Base-by-base conservation (phyloP, 352 stramenopile species). In the Globisporangium barbulae region DNA sequence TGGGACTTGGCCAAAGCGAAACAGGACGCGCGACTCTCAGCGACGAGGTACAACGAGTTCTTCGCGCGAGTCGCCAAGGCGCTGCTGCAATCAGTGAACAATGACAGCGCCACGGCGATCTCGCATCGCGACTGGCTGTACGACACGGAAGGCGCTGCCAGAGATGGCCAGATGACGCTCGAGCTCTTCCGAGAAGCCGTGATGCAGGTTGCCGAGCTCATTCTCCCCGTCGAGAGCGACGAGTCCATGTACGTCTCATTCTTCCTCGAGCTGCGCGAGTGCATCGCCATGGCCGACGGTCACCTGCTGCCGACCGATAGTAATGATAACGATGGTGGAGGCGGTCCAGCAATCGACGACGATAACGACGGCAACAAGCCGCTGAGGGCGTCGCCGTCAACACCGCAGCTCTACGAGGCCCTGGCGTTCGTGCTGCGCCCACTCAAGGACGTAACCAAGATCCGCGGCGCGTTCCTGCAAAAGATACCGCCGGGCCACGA, bases 61-160 rank as follows among this genome's bases (percentile, higher is more conserved):
- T 90, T 90, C 49, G 79, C 85, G 25, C 70, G 70, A 58, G 77
- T 79, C 33, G 82, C 77, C 47, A 82, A 83, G 64, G 73, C 81
- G 19, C 64, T 93, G n/a, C 49, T 93, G 8, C 69, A 87, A 52
- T 72, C 77, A 2, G 57, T 91, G 42, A 71, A 66, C 17, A 64
- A 66, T 31, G 59, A 81, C 22, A 28, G 71, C 25, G 81, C 83
- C 4, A 44, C 71, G 0, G 57, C 61, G 35, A 69, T 87, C 30
- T 80, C 78, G 0, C 58, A 75, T 47, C 70, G 79, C 12, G 83
- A 92, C 69, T 90, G 83, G 83, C 61, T 82, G n/a, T 92, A 92
- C 69, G 83, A 92, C 65, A 72, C 72, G 5, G 69, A 77, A 65
- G 70, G 69, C 13, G 59, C 5, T 21, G 15, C 31, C 45, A 67